Evolutionary conservation across 345 rosid genomes (phyloP).

Genomic region (Melaleuca quinquenervia): DNA sequence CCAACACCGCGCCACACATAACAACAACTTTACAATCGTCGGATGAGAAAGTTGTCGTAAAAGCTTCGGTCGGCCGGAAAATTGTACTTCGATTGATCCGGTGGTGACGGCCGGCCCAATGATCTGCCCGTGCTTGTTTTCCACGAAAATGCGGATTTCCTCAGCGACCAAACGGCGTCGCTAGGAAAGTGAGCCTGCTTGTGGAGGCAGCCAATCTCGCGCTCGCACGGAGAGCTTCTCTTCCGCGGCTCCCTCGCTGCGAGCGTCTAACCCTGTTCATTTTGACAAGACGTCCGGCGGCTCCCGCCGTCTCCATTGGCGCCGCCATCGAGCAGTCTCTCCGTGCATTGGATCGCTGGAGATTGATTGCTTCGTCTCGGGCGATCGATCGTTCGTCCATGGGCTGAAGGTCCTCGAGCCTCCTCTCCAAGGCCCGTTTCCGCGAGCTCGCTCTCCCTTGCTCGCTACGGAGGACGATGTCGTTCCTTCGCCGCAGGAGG

Average conservation of each 20-base stretch:
- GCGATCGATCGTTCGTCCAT: no score
- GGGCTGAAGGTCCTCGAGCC: background rate
- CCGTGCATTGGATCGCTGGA: no score
- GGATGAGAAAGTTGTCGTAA: background rate
- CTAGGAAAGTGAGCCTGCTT: background rate
- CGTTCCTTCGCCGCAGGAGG: constrained; percentile 29
- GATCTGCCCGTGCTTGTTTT: background rate
- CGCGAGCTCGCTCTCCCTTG: no score
- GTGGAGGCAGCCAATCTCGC: background rate
- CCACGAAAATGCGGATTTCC: background rate
- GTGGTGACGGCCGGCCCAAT: background rate
- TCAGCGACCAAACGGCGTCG: background rate
- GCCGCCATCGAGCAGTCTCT: no score
- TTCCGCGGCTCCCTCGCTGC: background rate
- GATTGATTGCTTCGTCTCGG: no score
- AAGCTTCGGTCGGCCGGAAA: background rate
- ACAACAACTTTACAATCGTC: background rate
- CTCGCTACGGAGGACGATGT: constrained; percentile 7
- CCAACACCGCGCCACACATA: background rate
- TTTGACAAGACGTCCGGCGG: background rate
- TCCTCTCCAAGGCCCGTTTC: background rate
- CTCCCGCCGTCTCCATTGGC: background rate
- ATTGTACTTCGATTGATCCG: background rate
- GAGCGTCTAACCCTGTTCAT: no score
- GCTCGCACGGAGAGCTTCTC: background rate